A percentile compares a stretch with the other conserved stretches of the same genome.
Evolutionary conservation across 164 flowering plant species (phyloP).

Genomic region (Dillenia suffruticosa): DNA sequence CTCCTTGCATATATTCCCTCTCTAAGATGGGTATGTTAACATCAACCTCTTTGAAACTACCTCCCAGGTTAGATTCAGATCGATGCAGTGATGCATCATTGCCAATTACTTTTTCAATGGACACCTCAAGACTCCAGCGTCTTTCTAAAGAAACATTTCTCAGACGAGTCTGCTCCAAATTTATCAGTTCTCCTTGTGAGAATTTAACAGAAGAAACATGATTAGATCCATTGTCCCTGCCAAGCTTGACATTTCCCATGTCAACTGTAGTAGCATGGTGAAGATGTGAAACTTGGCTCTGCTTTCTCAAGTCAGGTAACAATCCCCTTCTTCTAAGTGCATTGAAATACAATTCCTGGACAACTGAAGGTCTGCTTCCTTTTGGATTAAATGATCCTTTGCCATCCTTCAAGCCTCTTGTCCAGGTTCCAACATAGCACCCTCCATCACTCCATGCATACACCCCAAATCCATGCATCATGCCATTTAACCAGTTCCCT

Average conservation of each 20-base stretch:
- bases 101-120: slow-evolving; percentile 83
- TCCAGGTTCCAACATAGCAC: slow-evolving; percentile 95
- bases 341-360: slow-evolving; percentile 64
- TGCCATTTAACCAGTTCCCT: slow-evolving; percentile 90
- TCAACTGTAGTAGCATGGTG: slow-evolving; percentile 67
- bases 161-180: slow-evolving; percentile 50
- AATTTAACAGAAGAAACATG: slow-evolving; percentile 49
- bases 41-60: slow-evolving; percentile 34
- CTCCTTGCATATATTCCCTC: slow-evolving; percentile 96
- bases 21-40: slow-evolving; percentile 64
- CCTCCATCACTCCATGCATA: slow-evolving; percentile 93
- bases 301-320: slow-evolving; percentile 72
- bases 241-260: slow-evolving; percentile 53
- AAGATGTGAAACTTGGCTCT: slow-evolving; percentile 43
- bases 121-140: slow-evolving; percentile 94
- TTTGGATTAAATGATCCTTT: slow-evolving; percentile 90
- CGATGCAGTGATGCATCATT: slow-evolving; percentile 42
- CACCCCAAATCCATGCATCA: slow-evolving; percentile 95
- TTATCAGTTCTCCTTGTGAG: slow-evolving; percentile 50
- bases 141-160: slow-evolving; percentile 72
- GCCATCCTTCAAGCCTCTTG: slow-evolving; percentile 91
- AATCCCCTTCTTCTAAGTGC: slow-evolving; percentile 83
- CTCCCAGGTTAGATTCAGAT: slow-evolving; percentile 41
- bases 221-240: slow-evolving; percentile 33
- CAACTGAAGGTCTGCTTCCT: slow-evolving; percentile 64